phyloP scores from a whole-genome alignment of 2,329 filamentous ascomycete genomes.

The Trematosphaeria pertusa region DNA sequence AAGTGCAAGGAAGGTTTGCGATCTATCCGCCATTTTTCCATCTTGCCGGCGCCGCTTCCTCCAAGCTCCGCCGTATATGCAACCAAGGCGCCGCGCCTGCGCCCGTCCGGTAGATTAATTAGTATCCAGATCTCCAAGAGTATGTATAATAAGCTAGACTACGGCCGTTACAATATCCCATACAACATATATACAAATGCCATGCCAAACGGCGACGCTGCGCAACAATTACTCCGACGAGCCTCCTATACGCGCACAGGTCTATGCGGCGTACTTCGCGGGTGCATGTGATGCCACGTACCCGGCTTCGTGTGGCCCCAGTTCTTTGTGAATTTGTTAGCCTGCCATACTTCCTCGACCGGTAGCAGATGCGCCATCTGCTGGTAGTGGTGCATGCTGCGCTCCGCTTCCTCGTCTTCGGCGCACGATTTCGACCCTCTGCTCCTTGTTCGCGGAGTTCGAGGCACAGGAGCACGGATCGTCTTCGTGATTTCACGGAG shows the following conservation, averaged over 20 bases:
- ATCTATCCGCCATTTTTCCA: too few species aligned
- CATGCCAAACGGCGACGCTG: background rate
- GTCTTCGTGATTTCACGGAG: slow-evolving; percentile 74
- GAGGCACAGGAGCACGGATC: slow-evolving; percentile 12
- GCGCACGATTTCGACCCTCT: slow-evolving; percentile 4
- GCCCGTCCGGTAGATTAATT: too few species aligned
- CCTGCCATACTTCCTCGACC: slow-evolving; percentile 32
- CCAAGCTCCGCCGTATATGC: too few species aligned
- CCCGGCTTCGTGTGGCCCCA: slow-evolving; percentile 19
- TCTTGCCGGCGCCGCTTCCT: too few species aligned
- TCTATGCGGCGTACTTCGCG: slow-evolving; percentile 6
- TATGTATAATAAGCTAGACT: too few species aligned
- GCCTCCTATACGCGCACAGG: slow-evolving; percentile 3
- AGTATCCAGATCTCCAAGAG: too few species aligned
- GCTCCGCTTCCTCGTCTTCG: slow-evolving; percentile 18
- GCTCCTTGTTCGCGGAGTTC: slow-evolving; percentile 9
- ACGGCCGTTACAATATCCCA: slow-evolving; percentile 5
- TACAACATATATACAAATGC: slow-evolving; percentile 1
- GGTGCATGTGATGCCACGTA: slow-evolving; percentile 12
- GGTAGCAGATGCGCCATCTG: slow-evolving; percentile 37
- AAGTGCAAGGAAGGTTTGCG: too few species aligned
- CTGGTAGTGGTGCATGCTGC: slow-evolving; percentile 29
- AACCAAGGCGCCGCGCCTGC: too few species aligned
- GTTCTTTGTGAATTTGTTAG: slow-evolving; percentile 19
- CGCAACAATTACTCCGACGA: slow-evolving; percentile 11